Conservation (phyloP, 2,329 filamentous ascomycete genomes). For the Westerdykella aurantiaca region DNA sequence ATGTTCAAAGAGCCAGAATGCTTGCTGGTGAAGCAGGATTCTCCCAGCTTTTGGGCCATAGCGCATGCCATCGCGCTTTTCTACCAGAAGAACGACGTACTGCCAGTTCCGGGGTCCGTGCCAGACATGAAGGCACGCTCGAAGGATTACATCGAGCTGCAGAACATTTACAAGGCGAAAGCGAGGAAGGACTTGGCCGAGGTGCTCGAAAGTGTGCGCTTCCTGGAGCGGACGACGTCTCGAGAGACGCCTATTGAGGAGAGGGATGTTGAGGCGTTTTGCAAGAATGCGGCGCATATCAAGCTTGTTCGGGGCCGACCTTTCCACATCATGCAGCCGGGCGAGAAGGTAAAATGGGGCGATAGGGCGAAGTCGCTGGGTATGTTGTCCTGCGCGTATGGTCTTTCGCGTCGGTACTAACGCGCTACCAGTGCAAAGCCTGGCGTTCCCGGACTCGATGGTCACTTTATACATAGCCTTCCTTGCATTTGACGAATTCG, state of each 20-base stretch:
- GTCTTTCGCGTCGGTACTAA: conserved; percentile 2
- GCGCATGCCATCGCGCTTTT: conserved; percentile 74
- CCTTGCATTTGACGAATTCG: conserved; percentile 46
- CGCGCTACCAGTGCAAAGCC: conserved; percentile 26
- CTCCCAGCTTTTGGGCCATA: conserved; percentile 81
- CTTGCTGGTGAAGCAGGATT: conserved; percentile 40
- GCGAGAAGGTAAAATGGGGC: conserved; percentile 41
- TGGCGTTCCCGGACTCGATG: conserved; percentile 43
- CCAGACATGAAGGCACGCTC: conserved; percentile 98
- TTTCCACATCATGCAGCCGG: conserved; percentile 45
- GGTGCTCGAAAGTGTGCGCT: conserved; percentile 61
- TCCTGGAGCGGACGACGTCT: conserved; percentile 49
- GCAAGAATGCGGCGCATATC: conserved; percentile 90
- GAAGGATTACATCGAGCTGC: conserved; percentile 79
- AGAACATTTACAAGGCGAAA: conserved; percentile 88
- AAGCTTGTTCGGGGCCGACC: conserved; percentile 69
- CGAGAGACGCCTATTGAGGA: conserved; percentile 51
- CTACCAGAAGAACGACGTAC: conserved; percentile 61
- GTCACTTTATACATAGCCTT: conserved; percentile 48
- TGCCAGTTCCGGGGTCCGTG: conserved; percentile 80
- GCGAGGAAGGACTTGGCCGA: conserved; percentile 72
- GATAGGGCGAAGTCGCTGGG: conserved; percentile 49
- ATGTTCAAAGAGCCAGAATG: conserved; percentile 69
- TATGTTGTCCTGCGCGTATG: conserved; percentile 35
- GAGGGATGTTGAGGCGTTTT: conserved; percentile 81